Evolutionary conservation across 108 stramenopile species (phyloP), one percentile per base, ranked within the genome.

Genomic region (Cyclotella kingstonii): DNA sequence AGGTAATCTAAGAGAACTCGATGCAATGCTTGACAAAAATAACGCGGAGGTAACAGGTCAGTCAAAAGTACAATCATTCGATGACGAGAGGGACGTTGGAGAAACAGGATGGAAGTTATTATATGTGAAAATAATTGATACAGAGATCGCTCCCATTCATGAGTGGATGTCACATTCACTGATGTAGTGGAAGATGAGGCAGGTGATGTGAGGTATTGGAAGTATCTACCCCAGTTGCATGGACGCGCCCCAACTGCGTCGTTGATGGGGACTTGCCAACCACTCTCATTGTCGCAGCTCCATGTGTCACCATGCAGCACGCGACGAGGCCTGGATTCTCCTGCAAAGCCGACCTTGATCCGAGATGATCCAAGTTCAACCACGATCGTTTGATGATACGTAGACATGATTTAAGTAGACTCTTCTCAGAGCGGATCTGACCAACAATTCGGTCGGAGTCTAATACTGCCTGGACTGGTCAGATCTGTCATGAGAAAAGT

Each of bases 291-390:
- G 15, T 27, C 18, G 2, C 28, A 40, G 22, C 18, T n/a, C 35
- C 48, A 49, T 26, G 14, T 22, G 34, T 58, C 49, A 26, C 49
- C 57, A 25, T 59, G 23, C 26, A 73, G 38, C 6, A 73, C 63
- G 28, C 63, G 63, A 12, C 71, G 71, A 43, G 71, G 71, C 39
- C 53, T 73, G 34, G 71, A 58, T 44, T 73, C 71, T 59, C 71
- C 71, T 51, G 71, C 71, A 23, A 60, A 64, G 11, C 71, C 71
- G 21, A 64, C 49, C 48, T 73, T 73, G 63, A 73, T 64, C 28
- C 71, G 62, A 18, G 71, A 73, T 39, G 63, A 64, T 10, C 71
- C 71, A 0, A 73, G 36, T 44, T 73, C 71, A 21, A 73, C 57
- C 2, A 65, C 71, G 41, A 73, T 59, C 28, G 71, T 73, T 58